Evolutionary conservation across 768 basidiomycete species (phyloP), one percentile per base, ranked within the genome.

Genomic region (Trametes gibbosa): DNA sequence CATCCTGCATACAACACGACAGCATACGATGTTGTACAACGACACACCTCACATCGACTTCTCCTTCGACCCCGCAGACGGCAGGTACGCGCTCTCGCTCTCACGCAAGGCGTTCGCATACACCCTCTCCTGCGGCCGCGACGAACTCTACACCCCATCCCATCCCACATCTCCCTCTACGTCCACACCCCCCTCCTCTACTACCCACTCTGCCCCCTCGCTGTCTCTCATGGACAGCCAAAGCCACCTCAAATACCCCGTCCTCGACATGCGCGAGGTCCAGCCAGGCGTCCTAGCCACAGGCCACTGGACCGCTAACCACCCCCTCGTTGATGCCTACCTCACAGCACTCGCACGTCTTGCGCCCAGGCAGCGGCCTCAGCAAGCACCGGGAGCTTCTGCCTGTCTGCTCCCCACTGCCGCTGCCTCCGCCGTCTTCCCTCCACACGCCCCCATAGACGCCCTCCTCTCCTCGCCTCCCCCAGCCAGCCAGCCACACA

Each of bases 311-410:
- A 82, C 81, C 17, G 74, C 77, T 14, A 76, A 75, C 39, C 74
- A 79, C 40, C 81, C 83, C 17, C 72, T 75, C 27, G 83, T 86
- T 5, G 75, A 77, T 50, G 64, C 70, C 19, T 81, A 82, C 65
- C 79, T 87, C 63, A 67, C 69, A 72, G 74, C 68, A 71, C 70
- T 83, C 59, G 73, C 81, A 53, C 3, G 71, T 34, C 56, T 74
- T 35, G 66, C 81, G 50, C 75, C 78, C 41, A 45, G 43, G 40
- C 61, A 58, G 48, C 43, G 52, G 19, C 57, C 51, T 1, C 50
- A 48, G 2, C 60, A 49, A 49, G 52, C 19, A 0, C 51, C 51
- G 14, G 39, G 58, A 9, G 47, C 52, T 2, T 59, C 49, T 16
- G 51, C 29, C 29, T 5, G 29, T 10, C 29, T n/a, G 25, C 56